Conservation (phyloP, 768 basidiomycete species). For the Termitomyces sp. region DNA sequence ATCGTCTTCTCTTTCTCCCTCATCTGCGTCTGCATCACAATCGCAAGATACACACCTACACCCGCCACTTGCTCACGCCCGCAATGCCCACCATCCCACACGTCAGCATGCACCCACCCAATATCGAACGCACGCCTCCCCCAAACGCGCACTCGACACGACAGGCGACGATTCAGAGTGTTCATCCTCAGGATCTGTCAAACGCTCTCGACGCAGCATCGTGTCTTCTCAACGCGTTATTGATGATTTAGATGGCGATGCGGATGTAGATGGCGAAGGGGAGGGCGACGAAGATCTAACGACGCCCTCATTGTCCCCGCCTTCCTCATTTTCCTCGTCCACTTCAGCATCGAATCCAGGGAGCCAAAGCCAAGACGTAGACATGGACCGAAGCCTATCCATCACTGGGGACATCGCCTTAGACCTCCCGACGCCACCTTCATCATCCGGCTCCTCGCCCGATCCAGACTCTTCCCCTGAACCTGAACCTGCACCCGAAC, state of each 20-base stretch:
- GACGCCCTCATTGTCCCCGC: constrained; percentile 9
- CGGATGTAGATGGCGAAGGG: neutral
- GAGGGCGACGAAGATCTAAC: neutral
- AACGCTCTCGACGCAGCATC: neutral
- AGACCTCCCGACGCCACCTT: neutral
- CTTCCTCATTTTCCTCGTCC: constrained; percentile 1
- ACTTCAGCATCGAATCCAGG: too few relatives aligned
- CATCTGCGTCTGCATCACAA: too few relatives aligned
- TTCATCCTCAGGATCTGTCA: constrained; percentile 13
- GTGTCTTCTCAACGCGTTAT: neutral
- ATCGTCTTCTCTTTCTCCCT: neutral
- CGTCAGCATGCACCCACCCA: neutral
- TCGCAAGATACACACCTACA: neutral
- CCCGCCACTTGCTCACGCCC: too few relatives aligned
- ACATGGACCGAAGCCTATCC: neutral
- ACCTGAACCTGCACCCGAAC: neutral
- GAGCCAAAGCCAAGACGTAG: neutral
- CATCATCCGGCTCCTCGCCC: neutral
- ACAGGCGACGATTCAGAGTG: constrained; percentile 16
- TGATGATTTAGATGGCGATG: constrained; percentile 13
- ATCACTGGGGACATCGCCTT: too few relatives aligned
- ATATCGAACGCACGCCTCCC: constrained; percentile 17
- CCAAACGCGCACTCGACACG: constrained; percentile 28
- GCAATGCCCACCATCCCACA: too few relatives aligned
- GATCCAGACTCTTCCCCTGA: neutral